Evolutionary conservation across 352 stramenopile species (phyloP), one percentile per base, ranked within the genome.

Genomic region (Globisporangium parvum): DNA sequence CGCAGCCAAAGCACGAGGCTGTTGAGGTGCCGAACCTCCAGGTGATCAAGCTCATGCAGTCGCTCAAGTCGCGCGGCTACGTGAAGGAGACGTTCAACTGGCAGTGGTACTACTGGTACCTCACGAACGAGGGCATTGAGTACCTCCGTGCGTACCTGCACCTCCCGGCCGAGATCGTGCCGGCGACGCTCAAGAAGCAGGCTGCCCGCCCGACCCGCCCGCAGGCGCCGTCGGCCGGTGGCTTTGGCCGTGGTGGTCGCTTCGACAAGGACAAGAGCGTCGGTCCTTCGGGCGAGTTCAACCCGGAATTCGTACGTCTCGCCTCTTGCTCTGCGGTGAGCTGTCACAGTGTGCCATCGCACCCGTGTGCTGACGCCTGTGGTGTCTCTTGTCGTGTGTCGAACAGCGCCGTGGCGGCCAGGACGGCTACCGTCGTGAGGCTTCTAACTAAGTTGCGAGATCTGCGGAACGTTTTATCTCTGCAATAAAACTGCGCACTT

Each of bases 71-170:
- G 60, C 92, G 93, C 62, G 96, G 93, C 66, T 98, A 97, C 79
- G 86, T 99, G 55, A 97, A 96, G 64, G 88, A 99, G 78, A 99
- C 97, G 56, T 99, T 99, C 90, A 98, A 96, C 74, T 99, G 97
- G 97, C 96, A 99, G 80, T 98, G 97, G 84, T 98, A 97, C 77
- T 99, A 99, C 93, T 99, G 95, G 85, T 99, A 98, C 88, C 85
- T 99, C 51, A 99, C 96, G 47, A 95, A 97, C 68, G 96, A 98
- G 70, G 97, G 97, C 65, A 98, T 99, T 70, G 95, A 99, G 67
- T 99, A 99, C 88, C 88, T 99, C 6, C 87, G 97, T 60, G 86
- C 94, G 59, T 99, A 99, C 85, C 74, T 99, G 59, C 95, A 98
- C 71, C 78, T 99, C 51, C 97, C 97, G 55, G 85, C 93, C 44